A percentile compares a stretch with the other conserved stretches of the same genome.
phyloP scores from a whole-genome alignment of 306 rosid species.

The Rosa rugosa region DNA sequence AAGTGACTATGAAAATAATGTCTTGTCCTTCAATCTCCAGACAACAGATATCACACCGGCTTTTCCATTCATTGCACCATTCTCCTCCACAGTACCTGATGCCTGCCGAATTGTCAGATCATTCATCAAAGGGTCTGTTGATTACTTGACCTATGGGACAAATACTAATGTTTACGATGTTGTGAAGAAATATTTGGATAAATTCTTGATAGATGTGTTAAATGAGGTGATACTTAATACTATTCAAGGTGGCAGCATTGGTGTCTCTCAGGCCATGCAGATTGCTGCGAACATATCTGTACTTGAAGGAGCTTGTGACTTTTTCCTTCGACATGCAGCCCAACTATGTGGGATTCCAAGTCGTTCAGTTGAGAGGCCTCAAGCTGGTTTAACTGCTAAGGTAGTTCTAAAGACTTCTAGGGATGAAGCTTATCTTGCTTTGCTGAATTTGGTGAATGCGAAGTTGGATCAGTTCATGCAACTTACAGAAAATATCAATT shows the following conservation, averaged over 20 bases:
- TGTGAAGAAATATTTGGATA: constrained; percentile 71
- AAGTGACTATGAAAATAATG: constrained; percentile 66
- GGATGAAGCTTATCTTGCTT: constrained; percentile 70
- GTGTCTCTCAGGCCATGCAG: constrained; percentile 92
- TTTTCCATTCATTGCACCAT: constrained; percentile 81
- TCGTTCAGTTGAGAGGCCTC: constrained; percentile 66
- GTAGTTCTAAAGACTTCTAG: constrained; percentile 64
- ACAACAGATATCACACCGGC: constrained; percentile 82
- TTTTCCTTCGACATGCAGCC: constrained; percentile 70
- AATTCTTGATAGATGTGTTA: constrained; percentile 62
- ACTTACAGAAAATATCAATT: constrained; percentile 56
- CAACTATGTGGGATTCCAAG: constrained; percentile 53
- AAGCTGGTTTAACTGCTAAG: constrained; percentile 73
- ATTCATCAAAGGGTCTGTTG: constrained; percentile 83
- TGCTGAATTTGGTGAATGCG: constrained; percentile 56
- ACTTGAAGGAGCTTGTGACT: constrained; percentile 93
- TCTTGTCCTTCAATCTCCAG: constrained; percentile 70
- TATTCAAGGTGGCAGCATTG: constrained; percentile 55
- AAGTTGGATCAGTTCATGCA: constrained; percentile 76
- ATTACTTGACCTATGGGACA: constrained; percentile 66
- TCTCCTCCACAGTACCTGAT: constrained; percentile 88
- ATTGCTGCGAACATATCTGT: constrained; percentile 83
- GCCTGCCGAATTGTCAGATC: constrained; percentile 74
- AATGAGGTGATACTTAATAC: constrained; percentile 64
- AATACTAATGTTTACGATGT: constrained; percentile 48